These are phyloP conservation scores for Carex cristatella DNA, from an alignment of 176 grass and related monocot genomes.

Conservation along the genomic window DNA sequence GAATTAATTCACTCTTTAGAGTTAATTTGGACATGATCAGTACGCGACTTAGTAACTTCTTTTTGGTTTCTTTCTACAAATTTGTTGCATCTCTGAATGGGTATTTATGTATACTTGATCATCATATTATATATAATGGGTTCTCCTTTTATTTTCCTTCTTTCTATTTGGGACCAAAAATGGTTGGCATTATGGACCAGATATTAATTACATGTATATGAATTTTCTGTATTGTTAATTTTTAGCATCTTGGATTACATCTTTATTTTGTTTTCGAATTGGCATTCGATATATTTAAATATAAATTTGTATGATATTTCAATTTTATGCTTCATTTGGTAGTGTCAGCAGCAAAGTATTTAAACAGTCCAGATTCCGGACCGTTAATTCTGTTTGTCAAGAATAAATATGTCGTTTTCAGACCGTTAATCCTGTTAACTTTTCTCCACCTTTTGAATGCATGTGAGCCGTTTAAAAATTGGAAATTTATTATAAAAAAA, in stretches of 20 bases:
- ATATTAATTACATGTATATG: background rate
- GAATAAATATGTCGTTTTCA: background rate
- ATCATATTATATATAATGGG: no score
- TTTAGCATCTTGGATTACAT: background rate
- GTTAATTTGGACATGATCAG: no score
- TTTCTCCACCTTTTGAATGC: background rate
- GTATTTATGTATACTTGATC: no score
- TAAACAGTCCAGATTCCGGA: background rate
- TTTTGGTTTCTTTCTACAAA: no score
- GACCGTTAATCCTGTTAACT: background rate
- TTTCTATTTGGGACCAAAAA: background rate
- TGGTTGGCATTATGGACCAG: background rate
- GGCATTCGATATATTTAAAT: background rate
- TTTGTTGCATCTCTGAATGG: no score
- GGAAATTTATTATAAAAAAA: background rate
- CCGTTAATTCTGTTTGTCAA: background rate
- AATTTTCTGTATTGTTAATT: background rate
- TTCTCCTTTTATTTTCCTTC: background rate
- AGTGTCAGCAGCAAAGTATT: background rate
- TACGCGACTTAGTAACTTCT: no score
- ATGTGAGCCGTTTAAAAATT: background rate
- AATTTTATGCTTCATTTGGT: background rate
- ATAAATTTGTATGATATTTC: background rate
- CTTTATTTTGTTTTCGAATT: background rate
- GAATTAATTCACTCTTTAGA: background rate